Evolutionary conservation across 192 early-diverging fungal genomes (phyloP).

Genomic region (Phlyctochytrium bullatum): DNA sequence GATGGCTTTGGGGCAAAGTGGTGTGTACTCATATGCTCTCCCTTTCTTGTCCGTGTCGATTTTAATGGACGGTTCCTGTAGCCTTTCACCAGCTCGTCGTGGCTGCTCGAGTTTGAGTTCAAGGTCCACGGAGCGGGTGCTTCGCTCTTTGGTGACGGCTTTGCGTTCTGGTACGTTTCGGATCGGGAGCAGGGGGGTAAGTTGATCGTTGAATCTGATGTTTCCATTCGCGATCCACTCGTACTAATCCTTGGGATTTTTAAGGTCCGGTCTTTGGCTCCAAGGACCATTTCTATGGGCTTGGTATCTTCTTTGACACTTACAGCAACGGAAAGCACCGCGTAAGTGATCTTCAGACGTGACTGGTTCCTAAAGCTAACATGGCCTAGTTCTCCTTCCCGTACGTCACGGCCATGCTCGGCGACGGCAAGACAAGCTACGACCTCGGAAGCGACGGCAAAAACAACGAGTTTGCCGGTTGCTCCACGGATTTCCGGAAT

Average conservation of each 20-base stretch:
- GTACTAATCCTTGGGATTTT: background rate
- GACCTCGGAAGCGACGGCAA: conserved; percentile 83
- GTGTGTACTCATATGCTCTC: conserved; percentile 12
- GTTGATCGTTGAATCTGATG: conserved; percentile 3
- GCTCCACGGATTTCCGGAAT: conserved; percentile 72
- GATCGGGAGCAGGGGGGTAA: conserved; percentile 50
- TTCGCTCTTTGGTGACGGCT: conserved; percentile 88
- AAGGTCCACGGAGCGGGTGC: conserved; percentile 72
- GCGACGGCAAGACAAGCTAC: conserved; percentile 85
- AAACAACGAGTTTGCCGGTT: conserved; percentile 51
- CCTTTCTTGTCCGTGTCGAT: background rate
- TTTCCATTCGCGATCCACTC: conserved; percentile 7
- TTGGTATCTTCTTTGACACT: conserved; percentile 97
- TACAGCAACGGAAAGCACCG: conserved; percentile 78
- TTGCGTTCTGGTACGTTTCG: conserved; percentile 91
- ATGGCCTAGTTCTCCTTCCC: conserved; percentile 67
- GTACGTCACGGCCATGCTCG: conserved; percentile 88
- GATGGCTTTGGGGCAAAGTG: conserved; percentile 74
- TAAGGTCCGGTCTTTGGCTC: conserved; percentile 88
- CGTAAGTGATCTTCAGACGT: conserved; percentile 12
- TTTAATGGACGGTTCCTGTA: conserved; percentile 23
- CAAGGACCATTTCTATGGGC: conserved; percentile 80
- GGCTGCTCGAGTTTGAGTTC: conserved; percentile 93
- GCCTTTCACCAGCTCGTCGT: conserved; percentile 65
- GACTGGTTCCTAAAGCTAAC: background rate